These are phyloP conservation scores for Trichosporon coremiiforme DNA, from an alignment of 1,284 basidiomycete species.

Conservation along the genomic window DNA sequence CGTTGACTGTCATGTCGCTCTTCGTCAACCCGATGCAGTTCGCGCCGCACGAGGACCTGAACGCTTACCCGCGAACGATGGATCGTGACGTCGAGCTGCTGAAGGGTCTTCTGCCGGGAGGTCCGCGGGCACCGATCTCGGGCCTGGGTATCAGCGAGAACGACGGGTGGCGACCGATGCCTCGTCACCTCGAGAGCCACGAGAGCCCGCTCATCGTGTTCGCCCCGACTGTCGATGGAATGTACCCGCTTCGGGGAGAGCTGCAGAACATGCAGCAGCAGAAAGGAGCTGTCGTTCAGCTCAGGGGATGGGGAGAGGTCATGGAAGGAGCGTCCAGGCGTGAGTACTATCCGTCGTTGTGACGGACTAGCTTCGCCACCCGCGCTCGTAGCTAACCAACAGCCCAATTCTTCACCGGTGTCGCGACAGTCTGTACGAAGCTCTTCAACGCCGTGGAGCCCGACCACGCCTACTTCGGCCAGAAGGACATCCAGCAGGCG, in stretches of 20 bases:
- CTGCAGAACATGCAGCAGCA: constrained; percentile 74
- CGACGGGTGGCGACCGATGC: constrained; percentile 31
- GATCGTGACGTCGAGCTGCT: constrained; percentile 61
- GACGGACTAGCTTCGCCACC: too few relatives aligned
- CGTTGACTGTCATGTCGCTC: constrained; percentile 87
- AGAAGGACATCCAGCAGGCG: constrained; percentile 98
- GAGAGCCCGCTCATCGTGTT: constrained; percentile 70
- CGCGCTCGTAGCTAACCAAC: constrained; percentile 44
- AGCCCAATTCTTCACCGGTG: constrained; percentile 93
- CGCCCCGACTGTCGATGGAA: constrained; percentile 70
- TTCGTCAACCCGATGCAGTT: constrained; percentile 99
- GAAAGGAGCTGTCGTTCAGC: constrained; percentile 85
- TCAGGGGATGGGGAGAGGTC: constrained; percentile 73
- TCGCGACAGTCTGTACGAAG: constrained; percentile 93
- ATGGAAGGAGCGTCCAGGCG: constrained; percentile 55
- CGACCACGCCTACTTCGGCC: constrained; percentile 90
- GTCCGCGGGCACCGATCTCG: constrained; percentile 42
- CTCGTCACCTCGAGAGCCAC: constrained; percentile 20
- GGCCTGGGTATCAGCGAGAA: constrained; percentile 47
- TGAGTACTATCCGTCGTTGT: constrained; percentile 36
- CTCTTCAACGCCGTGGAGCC: constrained; percentile 94
- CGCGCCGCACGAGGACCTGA: constrained; percentile 90
- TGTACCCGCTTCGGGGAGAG: constrained; percentile 82
- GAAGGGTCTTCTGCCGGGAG: constrained; percentile 63
- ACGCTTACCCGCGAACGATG: constrained; percentile 82